Evolutionary conservation across 2,329 filamentous ascomycete species (phyloP), one percentile per base, ranked within the genome.

Genomic region (Raffaelea ambrosiae): DNA sequence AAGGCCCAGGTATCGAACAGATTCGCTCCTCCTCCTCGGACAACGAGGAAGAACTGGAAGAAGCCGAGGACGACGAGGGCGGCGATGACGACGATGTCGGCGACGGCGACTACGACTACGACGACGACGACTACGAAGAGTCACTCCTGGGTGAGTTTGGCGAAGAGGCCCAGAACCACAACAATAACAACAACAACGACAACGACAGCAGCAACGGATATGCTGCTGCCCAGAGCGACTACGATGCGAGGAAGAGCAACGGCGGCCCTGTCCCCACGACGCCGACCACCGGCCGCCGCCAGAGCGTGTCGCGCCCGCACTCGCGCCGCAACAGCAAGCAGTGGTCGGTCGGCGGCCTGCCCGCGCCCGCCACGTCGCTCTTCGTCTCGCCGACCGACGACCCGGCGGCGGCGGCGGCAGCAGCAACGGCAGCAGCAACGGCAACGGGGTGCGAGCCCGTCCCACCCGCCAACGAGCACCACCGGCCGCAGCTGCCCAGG

Each of bases 1-100:
- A 95, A 59, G 83, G 84, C 35, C 79, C 88, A 9, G 87, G 87
- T 0, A 70, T 88, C 64, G 58, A 64, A 54, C 29, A 61, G 47
- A 46, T 62, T 54, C 39, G 31, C 9, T 9, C 60, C 40, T 2
- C 62, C 63, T 4, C 59, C 44, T 39, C 62, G 46, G 51, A 54
- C 13, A 52, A 61, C 23, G 58, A 59, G 39, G 60, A 66, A n/a
- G 60, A 57, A 3, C 64, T 64, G 13, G 48, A 51, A 3, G 66
- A 67, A 13, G 61, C 57, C 0, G 66, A 70, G 31, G 66, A 64
- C 4, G 60, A 62, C 1, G 56, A 59, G n/a, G n/a, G n/a, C n/a
- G 5, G 55, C 50, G 58, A 60, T 2, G 58, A 53, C 8, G 54
- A 57, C 14, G 58, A 39, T 39, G 36, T 18, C 8, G 13, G 36